These are phyloP conservation scores for Knufia petricola DNA, from an alignment of 2,329 filamentous ascomycete species.

Conservation along the genomic window DNA sequence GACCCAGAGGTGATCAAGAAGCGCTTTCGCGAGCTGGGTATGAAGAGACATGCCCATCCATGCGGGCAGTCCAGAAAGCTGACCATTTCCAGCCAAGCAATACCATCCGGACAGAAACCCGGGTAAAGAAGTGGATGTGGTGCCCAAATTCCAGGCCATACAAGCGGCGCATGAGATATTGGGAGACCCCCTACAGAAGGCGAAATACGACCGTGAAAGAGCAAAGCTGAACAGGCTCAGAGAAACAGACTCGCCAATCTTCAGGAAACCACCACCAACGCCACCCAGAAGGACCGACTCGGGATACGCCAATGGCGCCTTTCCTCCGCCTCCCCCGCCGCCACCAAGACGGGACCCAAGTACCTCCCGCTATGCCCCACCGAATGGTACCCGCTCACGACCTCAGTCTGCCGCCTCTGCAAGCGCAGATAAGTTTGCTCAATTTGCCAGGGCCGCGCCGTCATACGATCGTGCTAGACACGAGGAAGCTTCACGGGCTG, in stretches of 20 bases:
- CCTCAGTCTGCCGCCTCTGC: slow-evolving; percentile 12
- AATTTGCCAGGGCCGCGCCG: slow-evolving; percentile 18
- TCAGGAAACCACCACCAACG: slow-evolving; percentile 15
- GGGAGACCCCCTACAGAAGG: slow-evolving; percentile 47
- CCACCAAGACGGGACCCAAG: slow-evolving; percentile 15
- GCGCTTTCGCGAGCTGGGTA: slow-evolving; percentile 75
- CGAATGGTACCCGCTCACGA: slow-evolving; percentile 10
- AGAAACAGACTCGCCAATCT: slow-evolving; percentile 14
- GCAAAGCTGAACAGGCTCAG: slow-evolving; percentile 20
- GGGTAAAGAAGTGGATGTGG: slow-evolving; percentile 68
- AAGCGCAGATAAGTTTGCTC: slow-evolving; percentile 21
- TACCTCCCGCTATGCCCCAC: slow-evolving; percentile 9
- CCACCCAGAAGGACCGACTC: slow-evolving; percentile 5
- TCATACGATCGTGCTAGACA: slow-evolving; percentile 19
- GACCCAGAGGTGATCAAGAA: slow-evolving; percentile 70
- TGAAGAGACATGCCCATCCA: slow-evolving; percentile 16
- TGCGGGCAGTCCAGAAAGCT: slow-evolving; percentile 11
- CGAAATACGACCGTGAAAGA: slow-evolving; percentile 54
- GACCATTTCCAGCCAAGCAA: slow-evolving; percentile 53
- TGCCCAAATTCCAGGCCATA: slow-evolving; percentile 74
- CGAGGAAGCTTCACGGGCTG: slow-evolving; percentile 17
- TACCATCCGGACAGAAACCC: slow-evolving; percentile 87
- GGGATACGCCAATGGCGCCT: slow-evolving; percentile 6
- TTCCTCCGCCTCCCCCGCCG: slow-evolving; percentile 14
- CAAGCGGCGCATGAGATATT: slow-evolving; percentile 76